Base-by-base conservation (phyloP, 768 basidiomycete species). In the Boletus sp. region DNA sequence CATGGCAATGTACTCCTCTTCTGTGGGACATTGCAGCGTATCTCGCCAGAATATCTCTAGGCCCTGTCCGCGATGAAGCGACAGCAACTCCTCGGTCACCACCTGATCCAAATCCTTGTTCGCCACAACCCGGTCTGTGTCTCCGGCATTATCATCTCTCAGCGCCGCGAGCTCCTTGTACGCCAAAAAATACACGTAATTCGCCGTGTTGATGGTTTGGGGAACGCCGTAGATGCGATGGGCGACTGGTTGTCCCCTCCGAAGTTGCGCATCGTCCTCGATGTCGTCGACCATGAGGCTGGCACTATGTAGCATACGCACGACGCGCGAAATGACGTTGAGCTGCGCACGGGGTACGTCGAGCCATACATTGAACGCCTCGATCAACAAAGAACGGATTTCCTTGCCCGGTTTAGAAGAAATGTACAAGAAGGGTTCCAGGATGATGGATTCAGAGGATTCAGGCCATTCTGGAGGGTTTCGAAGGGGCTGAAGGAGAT, bases 151-250 rank as follows among this genome's bases (percentile, higher is more conserved):
- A 1, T 55, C 47, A 27, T 35, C 43, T 9, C 69, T 62, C 23
- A 69, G 30, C 23, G 47, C 59, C 0, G 69, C 57, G 1, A 98
- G 79, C 59, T 96, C 90, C 60, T 93, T 81, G 67, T 87, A 94
- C 0, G 95, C 96, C 40, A 93, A 81, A 65, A 98, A 99, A 67
- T 96, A 98, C 29, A 94, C 93, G 60, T 98, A 98, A 66, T 97
- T 98, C 0, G 96, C 96, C 0, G 88, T 85, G 68, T 99, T 99
- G 74, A 99, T 94, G 0, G 96, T 97, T 67, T 98, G 96, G 0
- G 96, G 93, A 3, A 97, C 75, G 2, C 96, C 96, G 63, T 96
- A 99, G 60, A 99, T 96, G 75, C 91, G 92, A 75, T 99, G 95
- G 0, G 92, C 84, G 23, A 95, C 64, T 79, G 95, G 95, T 30